phyloP scores from a whole-genome alignment of 73 alveolate genomes.

The Symbiodinium natans region DNA sequence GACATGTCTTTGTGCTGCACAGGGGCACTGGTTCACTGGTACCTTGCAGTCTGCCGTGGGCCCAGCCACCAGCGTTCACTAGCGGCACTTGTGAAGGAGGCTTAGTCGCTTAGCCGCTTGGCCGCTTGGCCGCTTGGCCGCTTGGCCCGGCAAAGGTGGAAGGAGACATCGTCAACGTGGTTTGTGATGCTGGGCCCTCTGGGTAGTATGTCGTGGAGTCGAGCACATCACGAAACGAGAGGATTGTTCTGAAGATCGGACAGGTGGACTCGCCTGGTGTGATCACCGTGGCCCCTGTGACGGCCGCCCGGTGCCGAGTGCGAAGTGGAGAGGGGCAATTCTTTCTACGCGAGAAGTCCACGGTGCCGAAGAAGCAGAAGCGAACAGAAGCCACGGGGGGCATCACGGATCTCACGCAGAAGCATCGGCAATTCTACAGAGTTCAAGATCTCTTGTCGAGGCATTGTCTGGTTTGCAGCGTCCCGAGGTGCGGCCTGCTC shows the following conservation, averaged over 20 bases:
- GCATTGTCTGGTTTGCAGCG: too few relatives aligned
- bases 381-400: conserved; percentile 4
- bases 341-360: not conserved
- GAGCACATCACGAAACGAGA: too few relatives aligned
- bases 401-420: not conserved
- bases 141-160: too few relatives aligned
- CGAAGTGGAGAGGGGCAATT: not conserved
- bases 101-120: too few relatives aligned
- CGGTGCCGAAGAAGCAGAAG: not conserved
- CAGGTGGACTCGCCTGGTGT: conserved; percentile 88
- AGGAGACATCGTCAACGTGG: conserved; percentile 70
- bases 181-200: conserved; percentile 30
- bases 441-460: too few relatives aligned
- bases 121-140: too few relatives aligned
- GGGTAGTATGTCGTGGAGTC: not conserved
- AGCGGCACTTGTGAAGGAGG: too few relatives aligned
- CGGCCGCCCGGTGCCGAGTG: conserved; percentile 17
- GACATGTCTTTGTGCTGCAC: too few relatives aligned
- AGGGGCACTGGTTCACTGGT: conserved; percentile 89
- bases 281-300: conserved; percentile 62
- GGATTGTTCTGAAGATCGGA: too few relatives aligned
- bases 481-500: not conserved
- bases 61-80: not conserved
- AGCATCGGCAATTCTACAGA: too few relatives aligned
- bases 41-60: conserved; percentile 43